A percentile compares a stretch with the other conserved stretches of the same genome.
These are phyloP conservation scores for Firmiana major DNA, from an alignment of 345 rosid species.

Conservation along the genomic window DNA sequence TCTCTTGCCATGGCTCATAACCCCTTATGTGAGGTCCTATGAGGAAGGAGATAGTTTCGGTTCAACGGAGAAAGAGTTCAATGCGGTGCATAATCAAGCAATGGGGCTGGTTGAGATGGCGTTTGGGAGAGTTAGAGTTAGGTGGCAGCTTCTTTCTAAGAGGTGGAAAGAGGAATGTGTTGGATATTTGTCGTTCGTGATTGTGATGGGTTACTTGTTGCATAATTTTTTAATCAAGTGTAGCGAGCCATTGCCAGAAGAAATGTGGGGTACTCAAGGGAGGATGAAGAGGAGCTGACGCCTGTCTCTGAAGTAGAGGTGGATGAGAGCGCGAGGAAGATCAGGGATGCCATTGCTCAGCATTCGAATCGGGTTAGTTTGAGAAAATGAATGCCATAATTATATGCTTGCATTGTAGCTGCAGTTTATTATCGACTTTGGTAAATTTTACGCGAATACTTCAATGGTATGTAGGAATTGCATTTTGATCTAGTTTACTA, in stretches of 20 bases:
- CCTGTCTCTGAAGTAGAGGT: slow-evolving; percentile 42
- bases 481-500: not conserved
- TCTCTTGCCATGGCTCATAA: slow-evolving; percentile 66
- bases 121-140: slow-evolving; percentile 43
- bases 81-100: slow-evolving; percentile 40
- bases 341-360: slow-evolving; percentile 59
- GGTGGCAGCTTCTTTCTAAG: slow-evolving; percentile 63
- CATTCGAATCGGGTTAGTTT: slow-evolving; percentile 45
- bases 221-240: slow-evolving; percentile 64
- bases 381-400: slow-evolving; percentile 21
- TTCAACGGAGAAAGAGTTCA: slow-evolving; percentile 44
- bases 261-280: slow-evolving; percentile 13
- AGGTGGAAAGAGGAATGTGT: slow-evolving; percentile 59
- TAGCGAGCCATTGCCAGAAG: slow-evolving; percentile 40
- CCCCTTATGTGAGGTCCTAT: slow-evolving; percentile 40
- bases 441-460: not conserved
- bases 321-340: slow-evolving; percentile 34
- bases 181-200: slow-evolving; percentile 58
- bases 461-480: not conserved
- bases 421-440: not conserved
- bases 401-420: not conserved
- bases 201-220: slow-evolving; percentile 60
- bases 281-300: slow-evolving; percentile 31
- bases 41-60: slow-evolving; percentile 50
- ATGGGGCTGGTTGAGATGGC: slow-evolving; percentile 42